phyloP scores from a whole-genome alignment of 306 rosid genomes.

The Fragaria ananassa region DNA sequence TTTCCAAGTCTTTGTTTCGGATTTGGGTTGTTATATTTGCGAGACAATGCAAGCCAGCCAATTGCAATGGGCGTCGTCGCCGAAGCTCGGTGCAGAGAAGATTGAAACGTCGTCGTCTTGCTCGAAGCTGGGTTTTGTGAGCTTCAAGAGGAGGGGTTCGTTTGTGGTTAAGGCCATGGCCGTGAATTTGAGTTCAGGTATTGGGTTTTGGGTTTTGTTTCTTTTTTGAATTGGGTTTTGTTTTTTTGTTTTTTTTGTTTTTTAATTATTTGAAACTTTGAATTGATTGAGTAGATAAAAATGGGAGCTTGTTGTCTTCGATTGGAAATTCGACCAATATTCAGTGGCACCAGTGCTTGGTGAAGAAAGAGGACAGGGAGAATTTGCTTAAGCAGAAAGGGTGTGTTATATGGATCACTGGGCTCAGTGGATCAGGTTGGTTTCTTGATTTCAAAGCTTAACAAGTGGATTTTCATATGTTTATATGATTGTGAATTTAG shows the following conservation, averaged over 20 bases:
- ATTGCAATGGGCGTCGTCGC: constrained; percentile 18
- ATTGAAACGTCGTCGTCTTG: constrained; percentile 6
- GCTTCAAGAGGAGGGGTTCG: constrained; percentile 34
- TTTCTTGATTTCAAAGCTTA: neutral
- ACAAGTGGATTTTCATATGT: neutral
- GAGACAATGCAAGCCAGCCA: constrained; percentile 41
- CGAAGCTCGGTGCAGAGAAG: constrained; percentile 1
- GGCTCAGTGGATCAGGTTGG: constrained; percentile 79
- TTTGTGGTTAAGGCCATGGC: constrained; percentile 33
- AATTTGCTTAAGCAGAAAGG: constrained; percentile 62
- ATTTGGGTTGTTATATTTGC: neutral
- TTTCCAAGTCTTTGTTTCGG: neutral
- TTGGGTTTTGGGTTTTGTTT: neutral
- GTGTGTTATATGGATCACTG: constrained; percentile 74
- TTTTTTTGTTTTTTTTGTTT: neutral
- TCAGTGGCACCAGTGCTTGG: constrained; percentile 61
- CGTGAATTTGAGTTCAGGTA: constrained; percentile 37
- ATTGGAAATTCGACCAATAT: constrained; percentile 64
- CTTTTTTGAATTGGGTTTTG: neutral
- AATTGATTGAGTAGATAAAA: constrained; percentile 35
- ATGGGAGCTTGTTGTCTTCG: constrained; percentile 34
- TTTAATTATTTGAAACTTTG: neutral
- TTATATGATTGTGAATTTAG: neutral
- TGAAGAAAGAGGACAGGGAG: constrained; percentile 50
- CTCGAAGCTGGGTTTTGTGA: constrained; percentile 21